Conservation (phyloP, 768 basidiomycete species). For the Chiua virens region DNA sequence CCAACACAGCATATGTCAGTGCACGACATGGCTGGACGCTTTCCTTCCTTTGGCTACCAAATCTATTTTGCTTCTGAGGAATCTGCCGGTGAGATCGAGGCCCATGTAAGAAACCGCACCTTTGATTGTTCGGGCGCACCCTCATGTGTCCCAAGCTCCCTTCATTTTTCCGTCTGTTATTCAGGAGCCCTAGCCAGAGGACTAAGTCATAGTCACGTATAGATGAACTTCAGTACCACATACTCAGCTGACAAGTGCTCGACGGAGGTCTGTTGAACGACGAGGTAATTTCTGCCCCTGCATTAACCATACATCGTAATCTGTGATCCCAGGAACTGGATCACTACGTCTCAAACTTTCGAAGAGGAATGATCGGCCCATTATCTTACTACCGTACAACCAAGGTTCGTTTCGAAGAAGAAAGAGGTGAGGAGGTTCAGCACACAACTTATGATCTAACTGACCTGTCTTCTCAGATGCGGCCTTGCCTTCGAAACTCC, state of each 20-base stretch:
- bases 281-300: conserved; percentile 8
- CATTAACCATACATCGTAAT: not conserved
- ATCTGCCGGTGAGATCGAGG: conserved; percentile 56
- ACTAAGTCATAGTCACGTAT: not conserved
- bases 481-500: conserved; percentile 43
- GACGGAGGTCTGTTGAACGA: conserved; percentile 19
- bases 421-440: conserved; percentile 38
- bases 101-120: conserved; percentile 41
- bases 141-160: conserved; percentile 29
- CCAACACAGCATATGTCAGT: conserved; percentile 46
- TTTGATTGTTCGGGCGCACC: not conserved
- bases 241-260: conserved; percentile 2
- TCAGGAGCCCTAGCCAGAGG: not conserved
- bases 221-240: conserved; percentile 8
- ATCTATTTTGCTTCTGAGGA: conserved; percentile 57
- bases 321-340: conserved; percentile 49
- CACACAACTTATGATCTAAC: not conserved
- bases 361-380: conserved; percentile 61
- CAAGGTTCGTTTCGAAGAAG: conserved; percentile 64
- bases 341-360: conserved; percentile 48
- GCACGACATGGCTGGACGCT: conserved; percentile 47
- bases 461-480: conserved; percentile 35
- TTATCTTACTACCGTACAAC: conserved; percentile 76
- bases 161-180: conserved; percentile 17
- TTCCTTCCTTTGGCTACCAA: conserved; percentile 67